Evolutionary conservation across 495 filamentous ascomycete species (phyloP).

Genomic region (Aspergillus kassunensis): DNA sequence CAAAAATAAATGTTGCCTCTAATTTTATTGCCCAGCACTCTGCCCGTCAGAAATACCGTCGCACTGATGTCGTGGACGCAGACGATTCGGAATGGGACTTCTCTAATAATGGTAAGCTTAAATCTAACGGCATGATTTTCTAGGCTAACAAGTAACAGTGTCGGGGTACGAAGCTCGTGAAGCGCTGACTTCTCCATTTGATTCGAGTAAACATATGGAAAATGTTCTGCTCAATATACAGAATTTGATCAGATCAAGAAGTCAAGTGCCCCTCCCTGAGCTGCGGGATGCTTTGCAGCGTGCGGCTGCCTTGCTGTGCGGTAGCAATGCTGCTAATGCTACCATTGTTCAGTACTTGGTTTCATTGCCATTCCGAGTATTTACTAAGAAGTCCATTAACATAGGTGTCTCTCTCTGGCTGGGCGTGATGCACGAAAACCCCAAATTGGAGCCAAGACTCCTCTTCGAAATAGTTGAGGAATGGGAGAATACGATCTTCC

Average conservation of each 20-base stretch:
- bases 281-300: conserved; percentile 74
- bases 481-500: conserved; percentile 79
- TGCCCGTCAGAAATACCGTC: conserved; percentile 90
- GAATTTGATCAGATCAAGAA: conserved; percentile 58
- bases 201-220: conserved; percentile 27
- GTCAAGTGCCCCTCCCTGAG: conserved; percentile 65
- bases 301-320: conserved; percentile 81
- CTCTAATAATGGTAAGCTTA: conserved; percentile 11
- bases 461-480: conserved; percentile 76
- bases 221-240: conserved; percentile 53
- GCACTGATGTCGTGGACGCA: conserved; percentile 57
- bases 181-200: neutral
- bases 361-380: conserved; percentile 82
- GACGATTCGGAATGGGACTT: conserved; percentile 13
- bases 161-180: neutral
- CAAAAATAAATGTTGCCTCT: conserved; percentile 81
- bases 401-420: conserved; percentile 94
- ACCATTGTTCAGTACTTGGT: conserved; percentile 82
- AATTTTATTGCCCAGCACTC: conserved; percentile 97
- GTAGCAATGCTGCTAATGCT: conserved; percentile 64
- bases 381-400: conserved; percentile 92
- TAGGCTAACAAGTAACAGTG: conserved; percentile 3
- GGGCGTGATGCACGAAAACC: conserved; percentile 94
- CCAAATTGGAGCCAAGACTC: conserved; percentile 76
- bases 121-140: neutral